Conservation (phyloP, 2,329 filamentous ascomycete genomes). For the Diaporthe citri region DNA sequence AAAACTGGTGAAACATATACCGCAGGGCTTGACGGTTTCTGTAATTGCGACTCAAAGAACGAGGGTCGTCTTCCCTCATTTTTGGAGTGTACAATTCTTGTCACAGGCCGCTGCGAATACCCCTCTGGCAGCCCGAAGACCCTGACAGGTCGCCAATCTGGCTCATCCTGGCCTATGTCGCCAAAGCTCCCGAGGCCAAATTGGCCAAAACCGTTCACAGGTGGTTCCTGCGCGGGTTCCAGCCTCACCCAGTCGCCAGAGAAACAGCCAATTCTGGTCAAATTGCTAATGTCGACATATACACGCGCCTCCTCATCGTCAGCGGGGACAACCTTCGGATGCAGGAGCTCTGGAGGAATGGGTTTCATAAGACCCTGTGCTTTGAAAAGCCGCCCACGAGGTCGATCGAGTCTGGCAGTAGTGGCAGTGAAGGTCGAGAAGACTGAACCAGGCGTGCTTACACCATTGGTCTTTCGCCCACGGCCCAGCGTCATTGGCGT, state of each 20-base stretch:
- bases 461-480: conserved; percentile 75
- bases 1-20: conserved; percentile 88
- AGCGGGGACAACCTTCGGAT: conserved; percentile 80
- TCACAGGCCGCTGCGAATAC: conserved; percentile 71
- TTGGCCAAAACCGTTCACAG: conserved; percentile 72
- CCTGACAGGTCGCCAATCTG: conserved; percentile 84
- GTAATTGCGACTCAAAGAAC: conserved; percentile 78
- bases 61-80: conserved; percentile 66
- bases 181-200: conserved; percentile 78
- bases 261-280: conserved; percentile 94
- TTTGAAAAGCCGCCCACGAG: conserved; percentile 85
- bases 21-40: conserved; percentile 67
- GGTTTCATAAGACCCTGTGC: conserved; percentile 79
- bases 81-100: conserved; percentile 69
- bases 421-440: conserved; percentile 90
- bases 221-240: conserved; percentile 81
- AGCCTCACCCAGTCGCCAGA: conserved; percentile 97
- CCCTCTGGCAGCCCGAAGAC: conserved; percentile 90
- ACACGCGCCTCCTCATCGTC: conserved; percentile 92
- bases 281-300: conserved; percentile 88
- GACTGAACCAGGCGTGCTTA: conserved; percentile 86
- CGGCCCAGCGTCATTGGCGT: conserved; percentile 82
- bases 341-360: conserved; percentile 82
- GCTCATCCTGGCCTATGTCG: conserved; percentile 70
- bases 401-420: conserved; percentile 80